These are phyloP conservation scores for Hypoxylon sp. DNA, from an alignment of 2,329 filamentous ascomycete species.

Conservation along the genomic window DNA sequence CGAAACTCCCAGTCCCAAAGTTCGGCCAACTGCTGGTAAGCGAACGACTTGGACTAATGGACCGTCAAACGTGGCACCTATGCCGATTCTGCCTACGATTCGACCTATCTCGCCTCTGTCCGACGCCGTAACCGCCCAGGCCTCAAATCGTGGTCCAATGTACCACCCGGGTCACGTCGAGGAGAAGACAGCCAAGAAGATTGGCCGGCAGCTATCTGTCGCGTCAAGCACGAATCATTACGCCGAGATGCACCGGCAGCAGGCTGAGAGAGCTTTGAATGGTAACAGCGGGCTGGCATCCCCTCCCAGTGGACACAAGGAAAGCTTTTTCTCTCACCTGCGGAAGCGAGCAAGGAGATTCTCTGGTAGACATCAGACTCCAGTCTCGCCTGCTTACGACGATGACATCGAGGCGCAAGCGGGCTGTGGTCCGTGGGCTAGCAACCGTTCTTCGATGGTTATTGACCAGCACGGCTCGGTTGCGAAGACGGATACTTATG, in stretches of 20 bases:
- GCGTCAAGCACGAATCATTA: slow-evolving; percentile 94
- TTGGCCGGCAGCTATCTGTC: slow-evolving; percentile 91
- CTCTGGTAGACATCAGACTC: slow-evolving; percentile 87
- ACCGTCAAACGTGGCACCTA: slow-evolving; percentile 80
- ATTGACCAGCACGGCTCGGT: slow-evolving; percentile 65
- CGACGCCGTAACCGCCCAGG: slow-evolving; percentile 89
- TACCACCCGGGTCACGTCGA: slow-evolving; percentile 57
- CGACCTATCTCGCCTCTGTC: slow-evolving; percentile 96
- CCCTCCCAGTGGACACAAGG: slow-evolving; percentile 81
- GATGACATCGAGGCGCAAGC: slow-evolving; percentile 94
- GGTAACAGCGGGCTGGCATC: slow-evolving; percentile 79
- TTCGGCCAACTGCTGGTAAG: slow-evolving; percentile 70
- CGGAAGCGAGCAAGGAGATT: slow-evolving; percentile 91
- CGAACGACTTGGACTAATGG: slow-evolving; percentile 94
- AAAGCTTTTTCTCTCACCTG: slow-evolving; percentile 98
- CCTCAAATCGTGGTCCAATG: slow-evolving; percentile 68
- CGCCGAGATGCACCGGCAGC: slow-evolving; percentile 85
- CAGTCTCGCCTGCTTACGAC: slow-evolving; percentile 79
- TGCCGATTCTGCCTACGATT: slow-evolving; percentile 95
- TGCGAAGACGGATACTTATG: slow-evolving; percentile 64
- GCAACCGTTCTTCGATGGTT: slow-evolving; percentile 83
- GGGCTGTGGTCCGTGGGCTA: slow-evolving; percentile 88
- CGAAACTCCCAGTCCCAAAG: slow-evolving; percentile 54
- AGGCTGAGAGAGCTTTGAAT: slow-evolving; percentile 89
- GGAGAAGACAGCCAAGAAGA: slow-evolving; percentile 83